These are phyloP conservation scores for Mycena latifolia DNA, from an alignment of 768 basidiomycete genomes.

Conservation along the genomic window DNA sequence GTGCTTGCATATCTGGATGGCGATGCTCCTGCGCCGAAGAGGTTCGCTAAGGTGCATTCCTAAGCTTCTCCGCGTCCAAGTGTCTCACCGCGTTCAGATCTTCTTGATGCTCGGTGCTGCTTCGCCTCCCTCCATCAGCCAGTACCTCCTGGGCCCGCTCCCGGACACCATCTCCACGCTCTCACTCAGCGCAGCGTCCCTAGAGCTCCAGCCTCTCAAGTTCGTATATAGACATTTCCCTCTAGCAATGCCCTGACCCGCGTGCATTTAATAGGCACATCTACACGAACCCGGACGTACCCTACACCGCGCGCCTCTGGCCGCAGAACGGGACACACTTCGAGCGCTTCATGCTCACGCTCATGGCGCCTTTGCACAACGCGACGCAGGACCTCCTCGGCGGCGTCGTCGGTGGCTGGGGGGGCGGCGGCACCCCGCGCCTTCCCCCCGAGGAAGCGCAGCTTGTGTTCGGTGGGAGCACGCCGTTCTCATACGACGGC, in stretches of 20 bases:
- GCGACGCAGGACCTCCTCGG: constrained; percentile 34
- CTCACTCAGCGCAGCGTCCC: background rate
- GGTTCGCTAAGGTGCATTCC: constrained; percentile 22
- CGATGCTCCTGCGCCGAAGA: constrained; percentile 13
- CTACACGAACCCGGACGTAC: constrained; percentile 33
- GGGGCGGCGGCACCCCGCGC: too few relatives aligned
- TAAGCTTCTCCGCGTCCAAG: too few relatives aligned
- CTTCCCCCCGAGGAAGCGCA: background rate
- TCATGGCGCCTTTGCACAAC: constrained; percentile 24
- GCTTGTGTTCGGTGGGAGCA: constrained; percentile 57
- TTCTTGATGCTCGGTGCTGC: constrained; percentile 24
- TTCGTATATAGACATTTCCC: background rate
- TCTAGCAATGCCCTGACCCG: background rate
- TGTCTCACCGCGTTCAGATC: constrained; percentile 9
- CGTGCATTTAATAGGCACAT: constrained; percentile 23
- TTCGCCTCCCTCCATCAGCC: constrained; percentile 24
- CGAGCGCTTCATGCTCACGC: constrained; percentile 13
- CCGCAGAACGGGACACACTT: constrained; percentile 11
- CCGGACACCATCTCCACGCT: constrained; percentile 29
- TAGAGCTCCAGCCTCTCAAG: constrained; percentile 27
- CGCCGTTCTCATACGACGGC: constrained; percentile 72
- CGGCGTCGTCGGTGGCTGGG: constrained; percentile 10
- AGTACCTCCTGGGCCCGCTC: constrained; percentile 35
- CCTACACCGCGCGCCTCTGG: constrained; percentile 28
- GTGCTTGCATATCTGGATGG: constrained; percentile 32